Evolutionary conservation across 257 asterid species (phyloP).

Genomic region (Penstemon eatonii): DNA sequence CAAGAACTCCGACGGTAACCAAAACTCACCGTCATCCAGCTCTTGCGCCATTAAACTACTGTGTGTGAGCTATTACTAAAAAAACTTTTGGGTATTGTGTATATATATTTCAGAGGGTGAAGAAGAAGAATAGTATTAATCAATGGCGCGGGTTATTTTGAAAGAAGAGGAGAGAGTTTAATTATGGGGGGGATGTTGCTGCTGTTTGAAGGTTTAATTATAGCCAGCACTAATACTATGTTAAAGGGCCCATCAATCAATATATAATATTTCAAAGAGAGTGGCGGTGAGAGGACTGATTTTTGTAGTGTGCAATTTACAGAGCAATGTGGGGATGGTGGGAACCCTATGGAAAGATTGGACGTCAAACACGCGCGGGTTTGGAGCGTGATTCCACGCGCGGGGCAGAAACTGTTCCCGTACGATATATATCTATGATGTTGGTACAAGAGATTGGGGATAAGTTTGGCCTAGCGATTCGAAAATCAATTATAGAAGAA

Average conservation of each 20-base stretch:
- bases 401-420: slow-evolving; percentile 16
- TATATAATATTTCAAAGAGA: too few species aligned
- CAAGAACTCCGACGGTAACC: slow-evolving; percentile 49
- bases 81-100: too few species aligned
- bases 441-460: too few species aligned
- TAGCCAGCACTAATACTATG: not conserved
- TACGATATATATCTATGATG: too few species aligned
- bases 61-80: not conserved
- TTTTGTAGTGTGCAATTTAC: not conserved
- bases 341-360: slow-evolving; percentile 30
- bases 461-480: too few species aligned
- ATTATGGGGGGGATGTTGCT: slow-evolving; percentile 16
- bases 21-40: slow-evolving; percentile 39
- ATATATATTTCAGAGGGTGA: too few species aligned
- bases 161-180: not conserved
- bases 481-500: too few species aligned
- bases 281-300: too few species aligned
- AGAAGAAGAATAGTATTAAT: too few species aligned
- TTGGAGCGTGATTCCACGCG: slow-evolving; percentile 13
- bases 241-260: not conserved
- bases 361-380: not conserved
- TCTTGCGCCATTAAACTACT: slow-evolving; percentile 32
- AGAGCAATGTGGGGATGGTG: not conserved
- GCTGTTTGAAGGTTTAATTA: slow-evolving; percentile 25
- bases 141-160: not conserved